Percentiles rank a stretch among this genome's conserved stretches.
Conservation (phyloP, 2,329 filamentous ascomycete species). For the Acrodontium crateriforme region DNA sequence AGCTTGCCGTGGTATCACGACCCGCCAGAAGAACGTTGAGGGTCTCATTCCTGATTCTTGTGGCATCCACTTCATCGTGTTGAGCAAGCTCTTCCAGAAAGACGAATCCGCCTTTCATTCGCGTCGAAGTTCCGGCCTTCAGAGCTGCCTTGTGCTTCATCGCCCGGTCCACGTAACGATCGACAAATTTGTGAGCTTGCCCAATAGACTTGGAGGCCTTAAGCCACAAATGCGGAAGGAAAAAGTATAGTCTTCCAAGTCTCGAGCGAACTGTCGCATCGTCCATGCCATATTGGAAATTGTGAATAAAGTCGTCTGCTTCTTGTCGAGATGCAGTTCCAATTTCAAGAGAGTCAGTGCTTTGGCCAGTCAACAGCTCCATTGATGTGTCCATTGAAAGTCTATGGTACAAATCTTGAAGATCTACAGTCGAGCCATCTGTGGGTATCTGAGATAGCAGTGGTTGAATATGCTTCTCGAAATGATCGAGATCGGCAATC, state of each 20-base stretch:
- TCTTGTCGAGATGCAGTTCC: too few relatives aligned
- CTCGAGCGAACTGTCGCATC: constrained; percentile 2
- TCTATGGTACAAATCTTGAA: constrained; percentile 48
- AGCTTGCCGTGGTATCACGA: constrained; percentile 43
- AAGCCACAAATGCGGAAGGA: constrained; percentile 3
- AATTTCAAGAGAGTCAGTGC: constrained; percentile 10
- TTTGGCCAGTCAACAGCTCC: constrained; percentile 49
- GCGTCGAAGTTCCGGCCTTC: constrained; percentile 4
- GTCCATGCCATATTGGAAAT: constrained; percentile 7
- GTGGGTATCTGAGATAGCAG: constrained; percentile 42
- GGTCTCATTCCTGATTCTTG: constrained; percentile 26
- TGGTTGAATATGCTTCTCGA: constrained; percentile 43
- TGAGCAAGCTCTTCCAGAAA: constrained; percentile 45
- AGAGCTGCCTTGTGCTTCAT: constrained; percentile 4
- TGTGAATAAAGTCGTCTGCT: constrained; percentile 4
- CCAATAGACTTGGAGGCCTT: constrained; percentile 5
- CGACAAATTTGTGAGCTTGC: constrained; percentile 4
- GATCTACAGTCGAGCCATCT: constrained; percentile 41
- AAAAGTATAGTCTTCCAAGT: constrained; percentile 4
- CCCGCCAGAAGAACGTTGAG: constrained; percentile 34
- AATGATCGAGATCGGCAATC: constrained; percentile 38
- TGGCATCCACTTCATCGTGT: constrained; percentile 29
- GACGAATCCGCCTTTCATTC: constrained; percentile 30
- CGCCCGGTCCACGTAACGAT: constrained; percentile 8
- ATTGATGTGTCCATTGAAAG: constrained; percentile 53